Evolutionary conservation across 177 flowering plant species (phyloP).

Genomic region (Telopea speciosissima): DNA sequence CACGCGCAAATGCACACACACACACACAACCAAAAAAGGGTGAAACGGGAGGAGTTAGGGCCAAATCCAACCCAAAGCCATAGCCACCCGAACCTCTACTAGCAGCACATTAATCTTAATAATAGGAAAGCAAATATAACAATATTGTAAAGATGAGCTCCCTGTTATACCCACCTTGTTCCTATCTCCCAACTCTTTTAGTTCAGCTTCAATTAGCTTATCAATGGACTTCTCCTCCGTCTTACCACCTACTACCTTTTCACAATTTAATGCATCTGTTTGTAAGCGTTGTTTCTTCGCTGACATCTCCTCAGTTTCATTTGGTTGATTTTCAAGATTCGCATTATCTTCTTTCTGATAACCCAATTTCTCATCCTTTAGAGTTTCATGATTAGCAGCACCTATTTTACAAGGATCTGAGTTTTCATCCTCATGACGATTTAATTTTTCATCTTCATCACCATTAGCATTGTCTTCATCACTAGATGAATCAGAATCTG

Average conservation of each 20-base stretch:
- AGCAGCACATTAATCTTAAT: neutral
- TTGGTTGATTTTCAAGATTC: conserved; percentile 8
- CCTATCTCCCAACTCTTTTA: conserved; percentile 68
- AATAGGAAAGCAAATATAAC: neutral
- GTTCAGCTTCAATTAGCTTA: conserved; percentile 77
- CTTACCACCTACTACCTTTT: conserved; percentile 14
- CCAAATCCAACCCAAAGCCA: too few species aligned
- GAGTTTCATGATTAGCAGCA: conserved; percentile 20
- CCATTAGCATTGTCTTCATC: conserved; percentile 48
- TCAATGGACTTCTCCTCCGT: conserved; percentile 62
- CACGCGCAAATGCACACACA: too few species aligned
- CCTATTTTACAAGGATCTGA: conserved; percentile 15
- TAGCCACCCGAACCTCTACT: neutral
- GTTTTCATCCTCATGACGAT: conserved; percentile 2
- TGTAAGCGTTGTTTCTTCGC: conserved; percentile 60
- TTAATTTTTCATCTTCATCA: conserved; percentile 41
- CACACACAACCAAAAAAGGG: too few species aligned
- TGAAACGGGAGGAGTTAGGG: too few species aligned
- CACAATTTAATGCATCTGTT: conserved; percentile 19
- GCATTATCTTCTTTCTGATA: conserved; percentile 4
- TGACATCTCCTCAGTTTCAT: conserved; percentile 36
- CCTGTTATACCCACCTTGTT: conserved; percentile 68
- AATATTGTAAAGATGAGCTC: too few species aligned
- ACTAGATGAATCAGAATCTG: conserved; percentile 59
- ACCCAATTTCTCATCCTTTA: conserved; percentile 11